Percentiles rank a stretch among this genome's conserved stretches.
Conservation (phyloP, 352 stramenopile species). For the Phytophthora ramorum region DNA sequence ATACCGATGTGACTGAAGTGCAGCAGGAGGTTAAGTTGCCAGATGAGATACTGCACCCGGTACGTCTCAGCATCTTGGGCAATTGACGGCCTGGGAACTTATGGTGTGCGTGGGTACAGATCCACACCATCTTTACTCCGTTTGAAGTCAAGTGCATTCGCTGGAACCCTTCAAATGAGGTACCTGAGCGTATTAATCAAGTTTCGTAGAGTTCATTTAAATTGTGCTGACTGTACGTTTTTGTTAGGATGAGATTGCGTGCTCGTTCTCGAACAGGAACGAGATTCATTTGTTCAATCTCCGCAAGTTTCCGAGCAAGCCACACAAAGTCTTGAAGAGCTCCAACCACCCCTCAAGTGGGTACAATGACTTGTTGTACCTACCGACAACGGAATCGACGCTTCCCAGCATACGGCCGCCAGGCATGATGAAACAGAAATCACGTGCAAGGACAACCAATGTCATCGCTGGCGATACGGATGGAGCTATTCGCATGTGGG, state of each 20-base stretch:
- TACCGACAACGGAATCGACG: conserved; percentile 20
- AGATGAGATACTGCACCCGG: conserved; percentile 43
- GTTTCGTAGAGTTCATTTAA: neutral
- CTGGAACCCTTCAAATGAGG: conserved; percentile 80
- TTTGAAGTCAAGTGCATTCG: conserved; percentile 77
- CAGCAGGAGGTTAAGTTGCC: neutral
- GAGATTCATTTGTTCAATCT: conserved; percentile 82
- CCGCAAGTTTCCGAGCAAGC: conserved; percentile 71
- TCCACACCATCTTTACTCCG: conserved; percentile 77
- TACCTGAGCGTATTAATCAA: conserved; percentile 8
- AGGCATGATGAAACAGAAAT: conserved; percentile 14
- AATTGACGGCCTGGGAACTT: neutral
- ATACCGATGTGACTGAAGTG: neutral
- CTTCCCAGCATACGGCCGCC: conserved; percentile 1
- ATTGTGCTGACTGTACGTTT: neutral
- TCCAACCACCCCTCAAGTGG: conserved; percentile 73
- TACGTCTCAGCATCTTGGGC: conserved; percentile 16
- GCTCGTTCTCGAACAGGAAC: conserved; percentile 75
- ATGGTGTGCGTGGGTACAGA: conserved; percentile 35
- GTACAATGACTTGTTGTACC: conserved; percentile 82
- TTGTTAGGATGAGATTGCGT: conserved; percentile 73
- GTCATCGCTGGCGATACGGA: conserved; percentile 73
- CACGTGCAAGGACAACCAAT: conserved; percentile 10
- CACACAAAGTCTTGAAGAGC: conserved; percentile 66
- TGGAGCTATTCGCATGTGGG: conserved; percentile 74